These are phyloP conservation scores for Hemerocallis citrina DNA, from an alignment of 106 monocot genomes.

Conservation along the genomic window DNA sequence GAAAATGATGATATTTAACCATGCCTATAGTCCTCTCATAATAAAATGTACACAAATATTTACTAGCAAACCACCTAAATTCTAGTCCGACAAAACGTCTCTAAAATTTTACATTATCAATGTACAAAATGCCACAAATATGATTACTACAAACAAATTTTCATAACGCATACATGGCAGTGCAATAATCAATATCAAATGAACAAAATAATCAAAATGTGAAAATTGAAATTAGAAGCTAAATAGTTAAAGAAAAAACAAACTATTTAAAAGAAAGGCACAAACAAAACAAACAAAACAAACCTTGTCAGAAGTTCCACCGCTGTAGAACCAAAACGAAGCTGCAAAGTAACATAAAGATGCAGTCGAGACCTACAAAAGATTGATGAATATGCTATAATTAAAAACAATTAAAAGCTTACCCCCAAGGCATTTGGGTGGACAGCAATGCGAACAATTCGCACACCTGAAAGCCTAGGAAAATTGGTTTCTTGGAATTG, in stretches of 20 bases:
- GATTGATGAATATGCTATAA: background rate
- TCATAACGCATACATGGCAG: too few species aligned
- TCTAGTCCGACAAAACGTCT: too few species aligned
- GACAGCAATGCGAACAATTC: constrained; percentile 95
- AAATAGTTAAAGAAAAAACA: too few species aligned
- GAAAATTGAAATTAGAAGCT: too few species aligned
- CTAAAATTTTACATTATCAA: too few species aligned
- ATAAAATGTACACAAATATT: too few species aligned
- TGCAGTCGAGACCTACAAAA: background rate
- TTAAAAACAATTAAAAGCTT: constrained; percentile 7
- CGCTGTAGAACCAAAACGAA: constrained; percentile 81
- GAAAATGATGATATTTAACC: too few species aligned
- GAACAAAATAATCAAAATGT: background rate
- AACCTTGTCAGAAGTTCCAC: constrained; percentile 87
- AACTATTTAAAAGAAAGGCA: background rate
- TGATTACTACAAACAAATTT: too few species aligned
- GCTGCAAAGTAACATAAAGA: constrained; percentile 34
- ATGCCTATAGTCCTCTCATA: too few species aligned
- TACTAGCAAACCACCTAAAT: too few species aligned
- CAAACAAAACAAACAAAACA: constrained; percentile 1
- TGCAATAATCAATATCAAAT: too few species aligned
- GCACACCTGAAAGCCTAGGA: constrained; percentile 85
- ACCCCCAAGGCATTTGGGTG: constrained; percentile 92
- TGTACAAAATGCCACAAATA: too few species aligned
- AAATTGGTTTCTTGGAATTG: constrained; percentile 87